Base-by-base conservation (phyloP, 2,329 filamentous ascomycete genomes). In the Claviceps pazoutovae region DNA sequence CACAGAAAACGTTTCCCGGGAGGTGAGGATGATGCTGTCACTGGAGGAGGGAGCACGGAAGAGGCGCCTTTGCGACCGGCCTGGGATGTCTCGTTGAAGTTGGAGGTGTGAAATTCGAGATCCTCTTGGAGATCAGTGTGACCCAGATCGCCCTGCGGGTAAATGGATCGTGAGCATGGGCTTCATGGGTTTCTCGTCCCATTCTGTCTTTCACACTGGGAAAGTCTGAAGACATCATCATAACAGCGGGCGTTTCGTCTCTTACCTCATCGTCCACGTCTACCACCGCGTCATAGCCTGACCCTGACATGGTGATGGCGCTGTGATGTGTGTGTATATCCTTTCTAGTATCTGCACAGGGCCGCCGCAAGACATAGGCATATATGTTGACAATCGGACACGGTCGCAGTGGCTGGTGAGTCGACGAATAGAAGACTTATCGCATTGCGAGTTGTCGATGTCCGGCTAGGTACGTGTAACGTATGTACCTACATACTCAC, bases 91-190 rank as follows among this genome's bases (percentile, higher is more conserved):
- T 82, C 81, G 62, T 83, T 80, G 69, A 94, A 94, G 73, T 86
- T 80, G 58, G 90, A 96, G 64, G 83, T 86, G 76, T 98, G 93
- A 74, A 98, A 98, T 78, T 97, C 93, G 67, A 98, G 89, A 71
- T 97, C 93, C 69, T 96, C 91, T 75, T 96, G 89, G 23, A 98
- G 84, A 69, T 98, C 93, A 53, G 93, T 98, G 71, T 96, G 90
- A 62, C 93, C 93, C 66, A 98, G 83, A 71, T 98, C 93, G 63
- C 91, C 91, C 90, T 97, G 66, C n/a, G 5, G 9, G 41, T 41
- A 7, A 16, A 6, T 16, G 5, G 8, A 4, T 7, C 13, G 38
- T 39, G n/a, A 39, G 39, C 7, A 19, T 34, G 14, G 8, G 8
- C 14, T 43, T 43, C 6, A 19, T 14, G 23, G n/a, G 9, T n/a